Percentiles rank a stretch among this genome's conserved stretches.
Conservation (phyloP, 2,329 filamentous ascomycete species). For the Colletotrichum liriopes region DNA sequence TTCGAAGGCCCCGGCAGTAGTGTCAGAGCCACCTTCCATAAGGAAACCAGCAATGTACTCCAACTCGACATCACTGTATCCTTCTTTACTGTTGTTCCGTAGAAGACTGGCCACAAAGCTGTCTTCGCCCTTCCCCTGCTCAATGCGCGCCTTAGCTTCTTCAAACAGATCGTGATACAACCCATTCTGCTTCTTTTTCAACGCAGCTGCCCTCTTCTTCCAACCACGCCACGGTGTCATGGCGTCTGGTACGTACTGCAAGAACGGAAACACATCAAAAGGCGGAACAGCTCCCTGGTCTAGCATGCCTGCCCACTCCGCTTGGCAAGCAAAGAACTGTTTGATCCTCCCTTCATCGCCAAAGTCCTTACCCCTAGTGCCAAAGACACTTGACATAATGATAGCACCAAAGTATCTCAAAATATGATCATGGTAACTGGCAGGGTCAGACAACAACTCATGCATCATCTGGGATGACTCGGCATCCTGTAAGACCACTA, state of each 20-base stretch:
- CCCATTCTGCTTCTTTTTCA: constrained; percentile 16
- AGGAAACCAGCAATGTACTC: constrained; percentile 44
- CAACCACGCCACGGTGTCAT: constrained; percentile 24
- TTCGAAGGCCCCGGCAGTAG: constrained; percentile 42
- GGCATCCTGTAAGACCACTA: constrained; percentile 10
- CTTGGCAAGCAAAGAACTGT: constrained; percentile 46
- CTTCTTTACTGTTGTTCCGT: constrained; percentile 32
- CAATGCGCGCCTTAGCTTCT: constrained; percentile 5
- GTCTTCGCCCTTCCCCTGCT: constrained; percentile 9
- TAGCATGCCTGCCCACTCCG: constrained; percentile 46
- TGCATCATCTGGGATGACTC: constrained; percentile 26
- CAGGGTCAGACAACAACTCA: constrained; percentile 5
- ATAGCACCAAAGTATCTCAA: constrained; percentile 18
- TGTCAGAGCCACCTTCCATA: constrained; percentile 49
- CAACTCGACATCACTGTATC: constrained; percentile 44
- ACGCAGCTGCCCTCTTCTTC: constrained; percentile 9
- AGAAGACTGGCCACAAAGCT: constrained; percentile 20
- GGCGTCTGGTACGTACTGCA: constrained; percentile 29
- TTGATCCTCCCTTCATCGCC: constrained; percentile 12
- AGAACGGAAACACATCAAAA: constrained; percentile 46
- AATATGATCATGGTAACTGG: constrained; percentile 8
- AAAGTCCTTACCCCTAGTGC: constrained; percentile 41
- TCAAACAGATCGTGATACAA: constrained; percentile 22
- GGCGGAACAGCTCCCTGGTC: constrained; percentile 48
- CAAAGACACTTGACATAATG: constrained; percentile 22